These are phyloP conservation scores for Elymus sibiricus DNA, from an alignment of 176 grass and related monocot species.

Conservation along the genomic window DNA sequence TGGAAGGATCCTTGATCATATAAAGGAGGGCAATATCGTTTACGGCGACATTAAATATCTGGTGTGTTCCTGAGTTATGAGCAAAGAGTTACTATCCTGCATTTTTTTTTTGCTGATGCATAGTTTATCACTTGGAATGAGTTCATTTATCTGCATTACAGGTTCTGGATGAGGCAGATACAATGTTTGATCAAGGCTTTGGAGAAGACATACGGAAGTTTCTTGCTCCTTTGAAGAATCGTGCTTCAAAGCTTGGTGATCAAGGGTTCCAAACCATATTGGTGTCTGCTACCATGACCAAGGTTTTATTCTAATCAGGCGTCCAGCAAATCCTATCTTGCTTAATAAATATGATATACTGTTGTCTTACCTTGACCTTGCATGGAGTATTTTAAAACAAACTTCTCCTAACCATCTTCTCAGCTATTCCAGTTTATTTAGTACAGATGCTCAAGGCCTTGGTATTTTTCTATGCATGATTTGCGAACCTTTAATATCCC, in stretches of 20 bases:
- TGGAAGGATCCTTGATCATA: constrained; percentile 93
- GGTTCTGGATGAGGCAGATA: constrained; percentile 98
- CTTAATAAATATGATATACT: neutral
- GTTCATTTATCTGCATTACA: constrained; percentile 10
- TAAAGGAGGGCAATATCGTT: constrained; percentile 90
- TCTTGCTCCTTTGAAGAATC: constrained; percentile 83
- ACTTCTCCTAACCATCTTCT: neutral
- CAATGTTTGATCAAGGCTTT: constrained; percentile 99
- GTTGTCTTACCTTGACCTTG: constrained; percentile 1
- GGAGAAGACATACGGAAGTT: constrained; percentile 85
- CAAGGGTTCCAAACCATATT: constrained; percentile 94
- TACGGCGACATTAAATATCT: constrained; percentile 97
- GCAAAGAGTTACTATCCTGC: neutral
- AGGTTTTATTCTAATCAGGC: constrained; percentile 40
- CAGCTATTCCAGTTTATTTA: neutral
- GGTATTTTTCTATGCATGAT: neutral
- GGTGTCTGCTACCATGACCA: constrained; percentile 88
- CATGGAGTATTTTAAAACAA: neutral
- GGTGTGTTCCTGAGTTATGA: constrained; percentile 43
- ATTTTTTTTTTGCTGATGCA: neutral
- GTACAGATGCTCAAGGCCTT: neutral
- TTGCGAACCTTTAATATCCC: neutral
- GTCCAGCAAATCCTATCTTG: neutral
- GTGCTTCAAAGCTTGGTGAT: constrained; percentile 64
- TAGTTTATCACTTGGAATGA: neutral